phyloP scores from a whole-genome alignment of 495 filamentous ascomycete genomes.

The Tuber borchii region DNA sequence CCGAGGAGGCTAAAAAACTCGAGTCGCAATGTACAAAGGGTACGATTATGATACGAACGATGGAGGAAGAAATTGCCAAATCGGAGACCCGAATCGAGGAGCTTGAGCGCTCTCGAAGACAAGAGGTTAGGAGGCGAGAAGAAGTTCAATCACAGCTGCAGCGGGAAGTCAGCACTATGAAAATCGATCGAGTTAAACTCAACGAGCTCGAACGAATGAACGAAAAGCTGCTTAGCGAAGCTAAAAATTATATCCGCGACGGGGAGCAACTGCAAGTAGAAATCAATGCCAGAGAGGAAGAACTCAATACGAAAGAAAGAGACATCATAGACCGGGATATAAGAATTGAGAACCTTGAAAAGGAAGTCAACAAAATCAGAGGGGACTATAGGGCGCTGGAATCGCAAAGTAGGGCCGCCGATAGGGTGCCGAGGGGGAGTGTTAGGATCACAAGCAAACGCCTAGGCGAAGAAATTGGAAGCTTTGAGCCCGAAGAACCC shows the following conservation, averaged over 20 bases:
- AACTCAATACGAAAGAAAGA: neutral
- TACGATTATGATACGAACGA: neutral
- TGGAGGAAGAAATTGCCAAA: slow-evolving; percentile 1
- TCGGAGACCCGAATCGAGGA: neutral
- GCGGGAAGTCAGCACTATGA: neutral
- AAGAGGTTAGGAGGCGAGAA: slow-evolving; percentile 4
- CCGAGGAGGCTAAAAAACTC: neutral
- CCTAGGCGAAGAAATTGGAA: neutral
- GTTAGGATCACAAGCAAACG: neutral
- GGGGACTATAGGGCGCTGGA: neutral
- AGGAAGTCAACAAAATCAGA: neutral
- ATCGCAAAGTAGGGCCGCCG: neutral
- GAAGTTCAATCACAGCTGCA: neutral
- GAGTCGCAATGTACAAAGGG: neutral
- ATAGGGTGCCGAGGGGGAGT: neutral
- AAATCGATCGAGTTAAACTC: neutral
- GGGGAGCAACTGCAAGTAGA: neutral
- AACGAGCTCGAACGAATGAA: neutral
- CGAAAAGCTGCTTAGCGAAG: neutral
- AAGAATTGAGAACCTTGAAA: neutral
- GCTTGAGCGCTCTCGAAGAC: neutral
- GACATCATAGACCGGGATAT: neutral
- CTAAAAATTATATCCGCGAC: neutral
- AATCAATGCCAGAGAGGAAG: neutral
- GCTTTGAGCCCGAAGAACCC: neutral